phyloP scores from a whole-genome alignment of 306 rosid species.

The Lablab purpureus region DNA sequence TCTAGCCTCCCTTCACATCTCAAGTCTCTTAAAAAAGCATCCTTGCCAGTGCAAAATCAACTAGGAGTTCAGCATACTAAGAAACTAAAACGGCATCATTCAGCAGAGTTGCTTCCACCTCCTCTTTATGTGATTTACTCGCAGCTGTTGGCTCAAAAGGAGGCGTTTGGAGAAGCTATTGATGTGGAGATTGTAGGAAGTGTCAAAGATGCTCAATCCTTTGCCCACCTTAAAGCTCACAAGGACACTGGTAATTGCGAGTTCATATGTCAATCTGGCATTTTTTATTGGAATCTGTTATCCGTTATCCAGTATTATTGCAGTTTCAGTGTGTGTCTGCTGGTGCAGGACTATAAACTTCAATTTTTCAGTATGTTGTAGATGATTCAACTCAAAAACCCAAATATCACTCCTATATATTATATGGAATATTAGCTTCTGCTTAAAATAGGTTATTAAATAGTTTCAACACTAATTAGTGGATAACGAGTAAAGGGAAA shows the following conservation, averaged over 20 bases:
- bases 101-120: conserved; percentile 80
- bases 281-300: conserved; percentile 21
- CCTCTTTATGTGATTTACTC: conserved; percentile 84
- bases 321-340: conserved; percentile 22
- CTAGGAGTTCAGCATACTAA: conserved; percentile 69
- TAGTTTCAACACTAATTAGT: conserved; percentile 2
- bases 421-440: background rate
- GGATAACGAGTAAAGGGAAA: background rate
- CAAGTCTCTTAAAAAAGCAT: conserved; percentile 83
- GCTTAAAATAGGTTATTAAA: conserved; percentile 2
- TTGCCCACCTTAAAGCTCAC: conserved; percentile 66
- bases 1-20: conserved; percentile 84
- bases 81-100: conserved; percentile 81
- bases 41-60: conserved; percentile 79
- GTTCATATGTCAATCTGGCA: conserved; percentile 27
- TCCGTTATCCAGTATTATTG: background rate
- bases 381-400: background rate
- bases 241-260: conserved; percentile 66
- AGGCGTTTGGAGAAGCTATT: conserved; percentile 75
- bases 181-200: conserved; percentile 82
- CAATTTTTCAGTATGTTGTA: background rate
- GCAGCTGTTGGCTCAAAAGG: conserved; percentile 79
- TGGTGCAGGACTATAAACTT: conserved; percentile 10
- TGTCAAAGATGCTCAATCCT: conserved; percentile 79
- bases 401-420: background rate